Evolutionary conservation across 345 rosid genomes (phyloP).

Genomic region (Melaleuca alternifolia): DNA sequence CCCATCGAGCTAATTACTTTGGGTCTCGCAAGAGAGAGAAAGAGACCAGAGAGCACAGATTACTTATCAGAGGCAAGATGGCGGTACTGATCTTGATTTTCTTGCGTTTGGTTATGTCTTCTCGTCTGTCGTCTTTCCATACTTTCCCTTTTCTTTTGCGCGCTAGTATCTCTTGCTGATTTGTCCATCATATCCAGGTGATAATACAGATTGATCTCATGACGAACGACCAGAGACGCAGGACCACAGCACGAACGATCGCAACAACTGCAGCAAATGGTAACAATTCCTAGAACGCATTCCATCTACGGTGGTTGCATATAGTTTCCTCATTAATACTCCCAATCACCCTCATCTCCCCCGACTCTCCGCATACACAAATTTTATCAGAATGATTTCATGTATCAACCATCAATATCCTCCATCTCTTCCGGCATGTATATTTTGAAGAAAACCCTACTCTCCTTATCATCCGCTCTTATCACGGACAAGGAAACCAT

Average conservation of each 20-base stretch:
- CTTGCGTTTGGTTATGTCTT: neutral
- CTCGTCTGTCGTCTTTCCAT: neutral
- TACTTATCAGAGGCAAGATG: neutral
- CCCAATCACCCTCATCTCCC: neutral
- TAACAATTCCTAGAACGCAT: neutral
- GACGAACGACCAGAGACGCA: neutral
- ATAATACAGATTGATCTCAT: neutral
- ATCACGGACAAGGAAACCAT: neutral
- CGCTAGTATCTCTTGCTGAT: neutral
- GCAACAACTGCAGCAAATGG: neutral
- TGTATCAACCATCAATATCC: neutral
- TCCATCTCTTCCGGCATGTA: neutral
- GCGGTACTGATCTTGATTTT: neutral
- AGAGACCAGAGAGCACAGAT: neutral
- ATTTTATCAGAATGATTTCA: neutral
- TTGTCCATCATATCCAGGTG: neutral
- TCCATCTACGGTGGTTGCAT: neutral
- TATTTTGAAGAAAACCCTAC: neutral
- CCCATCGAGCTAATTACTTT: neutral
- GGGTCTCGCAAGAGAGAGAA: neutral
- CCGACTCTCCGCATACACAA: neutral
- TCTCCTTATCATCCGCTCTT: neutral
- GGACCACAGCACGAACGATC: neutral
- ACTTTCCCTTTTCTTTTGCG: neutral
- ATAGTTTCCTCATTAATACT: neutral